A percentile compares a stretch with the other conserved stretches of the same genome.
Conservation (phyloP, 2,329 filamentous ascomycete genomes). For the Bisporella sp. region DNA sequence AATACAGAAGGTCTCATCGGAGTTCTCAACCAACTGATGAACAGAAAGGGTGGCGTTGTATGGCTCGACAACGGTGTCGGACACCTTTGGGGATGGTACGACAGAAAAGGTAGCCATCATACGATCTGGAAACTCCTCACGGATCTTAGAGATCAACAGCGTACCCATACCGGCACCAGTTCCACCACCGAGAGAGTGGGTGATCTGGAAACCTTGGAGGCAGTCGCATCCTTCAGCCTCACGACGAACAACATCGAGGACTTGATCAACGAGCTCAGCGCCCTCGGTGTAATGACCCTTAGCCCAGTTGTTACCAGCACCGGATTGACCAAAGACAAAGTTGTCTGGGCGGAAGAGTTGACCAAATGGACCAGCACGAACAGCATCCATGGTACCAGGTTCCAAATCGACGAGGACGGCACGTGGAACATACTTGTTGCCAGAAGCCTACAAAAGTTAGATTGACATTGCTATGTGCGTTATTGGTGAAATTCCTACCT, state of each 20-base stretch:
- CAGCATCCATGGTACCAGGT: conserved; percentile 99
- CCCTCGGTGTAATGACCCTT: conserved; percentile 99
- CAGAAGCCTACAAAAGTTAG: conserved; percentile 61
- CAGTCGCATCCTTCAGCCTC: conserved; percentile 99
- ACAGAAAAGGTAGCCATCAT: conserved; percentile 99
- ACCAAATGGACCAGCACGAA: conserved; percentile 95
- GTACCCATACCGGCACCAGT: conserved; percentile 99
- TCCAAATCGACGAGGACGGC: conserved; percentile 99
- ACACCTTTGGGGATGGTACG: conserved; percentile 97
- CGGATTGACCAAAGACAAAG: conserved; percentile 99
- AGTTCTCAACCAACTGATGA: conserved; percentile 99
- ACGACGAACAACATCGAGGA: conserved; percentile 95
- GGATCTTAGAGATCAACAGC: conserved; percentile 99
- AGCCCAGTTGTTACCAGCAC: conserved; percentile 99
- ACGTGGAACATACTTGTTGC: conserved; percentile 99
- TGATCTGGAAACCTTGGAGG: conserved; percentile 99
- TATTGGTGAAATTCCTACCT: conserved; percentile 42
- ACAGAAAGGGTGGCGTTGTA: conserved; percentile 99
- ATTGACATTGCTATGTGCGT: background rate
- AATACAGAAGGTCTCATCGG: conserved; percentile 99
- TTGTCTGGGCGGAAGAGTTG: conserved; percentile 99
- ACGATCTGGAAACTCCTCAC: conserved; percentile 98
- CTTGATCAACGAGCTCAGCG: conserved; percentile 96
- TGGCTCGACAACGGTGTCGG: conserved; percentile 98
- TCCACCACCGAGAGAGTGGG: conserved; percentile 99